Base-by-base conservation (phyloP, 495 filamentous ascomycete genomes). In the Annulohypoxylon maeteangense region DNA sequence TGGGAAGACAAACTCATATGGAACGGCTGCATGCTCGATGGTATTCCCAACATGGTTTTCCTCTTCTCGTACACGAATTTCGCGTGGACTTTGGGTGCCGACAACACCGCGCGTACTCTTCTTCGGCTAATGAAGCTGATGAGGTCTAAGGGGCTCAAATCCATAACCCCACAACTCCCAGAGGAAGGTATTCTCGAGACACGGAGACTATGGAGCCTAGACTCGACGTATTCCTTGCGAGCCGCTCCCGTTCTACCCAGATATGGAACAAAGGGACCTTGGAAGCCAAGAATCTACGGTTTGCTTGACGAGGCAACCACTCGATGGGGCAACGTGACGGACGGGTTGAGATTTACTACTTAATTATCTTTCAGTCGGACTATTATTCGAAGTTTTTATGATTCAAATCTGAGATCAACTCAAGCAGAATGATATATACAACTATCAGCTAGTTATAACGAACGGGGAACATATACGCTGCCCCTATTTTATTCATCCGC, bases 61-160 rank as follows among this genome's bases (percentile, higher is more conserved):
- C 74, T 88, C 4, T 80, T 90, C 54, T 88, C 88, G 1, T 90
- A 90, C 63, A 82, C 84, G 5, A 86, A 87, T 57, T 82, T 83
- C 0, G 83, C 83, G 0, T 91, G 88, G 89, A 90, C 89, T 0
- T 77, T 90, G 0, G 87, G 87, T 18, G 81, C 87, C 1, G 88
- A 90, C 68, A 81, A 83, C 0, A 83, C 85, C 3, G 82, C 84
- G 1, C 81, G 80, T 16, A 77, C 87, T 27, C 47, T 88, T 14
- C 74, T 71, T 8, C 83, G 87, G 2, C 29, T 67, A 8, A 16
- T 62, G 42, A 66, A 47, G 25, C 4, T 54, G 11, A 67, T 74
- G 71, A 32, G 58, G 51, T 20, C 18, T 7, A 47, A 32, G 20
- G 62, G 62, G 6, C 29, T 12, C 12, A 55, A n/a, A 2, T n/a